Evolutionary conservation across 179 eudicot species (phyloP).

Genomic region (Corrigiola litoralis): DNA sequence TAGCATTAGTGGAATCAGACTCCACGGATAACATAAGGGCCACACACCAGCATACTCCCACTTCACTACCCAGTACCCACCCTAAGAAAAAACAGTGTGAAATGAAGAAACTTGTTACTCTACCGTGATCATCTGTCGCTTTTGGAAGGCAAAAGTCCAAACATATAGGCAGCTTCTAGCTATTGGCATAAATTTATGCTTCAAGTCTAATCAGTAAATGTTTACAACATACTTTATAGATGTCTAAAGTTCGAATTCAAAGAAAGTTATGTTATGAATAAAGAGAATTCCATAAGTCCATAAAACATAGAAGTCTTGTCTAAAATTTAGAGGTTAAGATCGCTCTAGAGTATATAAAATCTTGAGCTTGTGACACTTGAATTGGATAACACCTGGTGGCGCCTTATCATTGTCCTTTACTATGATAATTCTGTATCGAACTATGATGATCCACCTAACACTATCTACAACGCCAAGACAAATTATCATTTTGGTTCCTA

Average conservation of each 20-base stretch:
- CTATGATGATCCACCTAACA: background rate
- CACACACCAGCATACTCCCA: background rate
- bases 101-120: slow-evolving; percentile 19
- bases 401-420: background rate
- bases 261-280: too few relatives aligned
- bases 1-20: too few relatives aligned
- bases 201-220: background rate
- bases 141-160: slow-evolving; percentile 9
- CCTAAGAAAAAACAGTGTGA: slow-evolving; percentile 13
- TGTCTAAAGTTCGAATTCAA: too few relatives aligned
- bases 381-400: too few relatives aligned
- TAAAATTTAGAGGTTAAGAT: too few relatives aligned
- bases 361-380: too few relatives aligned
- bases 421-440: background rate
- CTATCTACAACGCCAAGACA: too few relatives aligned
- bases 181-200: background rate
- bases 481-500: background rate
- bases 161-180: background rate
- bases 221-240: background rate
- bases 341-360: too few relatives aligned
- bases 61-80: background rate
- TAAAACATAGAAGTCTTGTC: too few relatives aligned
- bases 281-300: too few relatives aligned
- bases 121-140: background rate
- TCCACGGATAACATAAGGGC: background rate